Evolutionary conservation across 805 yeast species (phyloP).

Genomic region (Starmera amethionina): DNA sequence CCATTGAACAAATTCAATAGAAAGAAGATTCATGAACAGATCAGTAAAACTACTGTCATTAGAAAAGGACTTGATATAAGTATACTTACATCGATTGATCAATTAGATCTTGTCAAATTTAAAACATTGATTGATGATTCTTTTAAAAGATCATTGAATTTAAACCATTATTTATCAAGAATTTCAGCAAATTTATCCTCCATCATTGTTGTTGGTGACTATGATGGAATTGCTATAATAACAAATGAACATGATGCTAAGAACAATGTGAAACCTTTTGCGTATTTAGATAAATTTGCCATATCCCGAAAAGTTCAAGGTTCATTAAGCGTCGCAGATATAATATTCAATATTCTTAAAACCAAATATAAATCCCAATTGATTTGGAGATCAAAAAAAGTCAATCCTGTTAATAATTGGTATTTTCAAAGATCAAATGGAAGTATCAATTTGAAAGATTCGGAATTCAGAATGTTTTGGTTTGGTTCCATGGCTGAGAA

Average conservation of each 20-base stretch:
- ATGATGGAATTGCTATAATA: slow-evolving; percentile 89
- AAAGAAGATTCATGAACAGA: slow-evolving; percentile 12
- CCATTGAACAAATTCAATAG: slow-evolving; percentile 45
- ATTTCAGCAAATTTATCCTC: slow-evolving; percentile 62
- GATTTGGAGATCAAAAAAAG: slow-evolving; percentile 82
- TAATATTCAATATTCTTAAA: slow-evolving; percentile 73
- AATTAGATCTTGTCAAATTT: slow-evolving; percentile 41
- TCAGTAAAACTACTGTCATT: slow-evolving; percentile 56
- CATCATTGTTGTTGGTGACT: slow-evolving; percentile 81
- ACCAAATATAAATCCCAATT: slow-evolving; percentile 61
- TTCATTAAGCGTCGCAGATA: slow-evolving; percentile 86
- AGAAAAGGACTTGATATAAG: slow-evolving; percentile 54
- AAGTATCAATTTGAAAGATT: slow-evolving; percentile 36
- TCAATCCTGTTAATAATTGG: slow-evolving; percentile 95
- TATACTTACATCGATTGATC: slow-evolving; percentile 9
- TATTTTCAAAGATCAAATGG: slow-evolving; percentile 87
- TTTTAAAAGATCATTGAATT: slow-evolving; percentile 59
- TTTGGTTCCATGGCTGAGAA: slow-evolving; percentile 23
- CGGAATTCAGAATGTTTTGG: slow-evolving; percentile 36
- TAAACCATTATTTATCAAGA: slow-evolving; percentile 56
- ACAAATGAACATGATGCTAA: slow-evolving; percentile 55
- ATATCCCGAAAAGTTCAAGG: slow-evolving; percentile 81
- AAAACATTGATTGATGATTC: slow-evolving; percentile 65
- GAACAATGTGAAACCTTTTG: slow-evolving; percentile 28
- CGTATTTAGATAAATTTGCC: slow-evolving; percentile 92